phyloP scores from a whole-genome alignment of 1,139 yeast species.

The Blastobotrys persicus region DNA sequence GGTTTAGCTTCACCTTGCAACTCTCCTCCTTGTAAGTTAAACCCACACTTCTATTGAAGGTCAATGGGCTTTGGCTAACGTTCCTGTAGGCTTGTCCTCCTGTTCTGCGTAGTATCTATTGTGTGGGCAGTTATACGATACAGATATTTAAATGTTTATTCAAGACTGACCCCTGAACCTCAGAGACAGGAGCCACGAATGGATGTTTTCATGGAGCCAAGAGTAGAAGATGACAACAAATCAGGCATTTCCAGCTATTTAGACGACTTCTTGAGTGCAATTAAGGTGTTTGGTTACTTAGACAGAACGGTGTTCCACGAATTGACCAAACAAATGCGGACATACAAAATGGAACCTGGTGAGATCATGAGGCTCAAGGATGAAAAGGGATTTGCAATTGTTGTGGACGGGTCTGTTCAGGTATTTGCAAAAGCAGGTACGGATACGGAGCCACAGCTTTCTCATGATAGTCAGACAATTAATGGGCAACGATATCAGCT shows the following conservation, averaged over 20 bases:
- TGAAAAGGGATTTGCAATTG: constrained; percentile 80
- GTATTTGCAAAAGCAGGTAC: constrained; percentile 59
- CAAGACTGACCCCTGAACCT: constrained; percentile 50
- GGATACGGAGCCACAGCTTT: constrained; percentile 20
- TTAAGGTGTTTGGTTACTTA: constrained; percentile 89
- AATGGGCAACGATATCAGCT: constrained; percentile 65
- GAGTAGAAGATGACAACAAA: constrained; percentile 39
- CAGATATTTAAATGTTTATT: constrained; percentile 50
- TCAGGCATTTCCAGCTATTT: constrained; percentile 56
- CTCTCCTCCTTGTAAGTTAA: constrained; percentile 31
- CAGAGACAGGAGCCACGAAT: constrained; percentile 44
- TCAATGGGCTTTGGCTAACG: constrained; percentile 8
- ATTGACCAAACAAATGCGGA: constrained; percentile 85
- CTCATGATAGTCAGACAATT: constrained; percentile 29
- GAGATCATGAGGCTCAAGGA: constrained; percentile 75
- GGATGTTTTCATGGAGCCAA: constrained; percentile 43
- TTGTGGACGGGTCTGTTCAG: constrained; percentile 89
- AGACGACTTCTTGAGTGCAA: constrained; percentile 86
- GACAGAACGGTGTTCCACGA: constrained; percentile 92
- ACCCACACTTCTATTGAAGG: background rate
- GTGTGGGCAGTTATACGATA: constrained; percentile 47
- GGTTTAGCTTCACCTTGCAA: constrained; percentile 30
- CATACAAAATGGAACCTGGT: constrained; percentile 75
- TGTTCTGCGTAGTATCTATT: constrained; percentile 21
- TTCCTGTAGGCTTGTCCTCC: constrained; percentile 23